These are phyloP conservation scores for Pseudozyma thailandica DNA, from an alignment of 1,284 basidiomycete genomes.

Conservation along the genomic window DNA sequence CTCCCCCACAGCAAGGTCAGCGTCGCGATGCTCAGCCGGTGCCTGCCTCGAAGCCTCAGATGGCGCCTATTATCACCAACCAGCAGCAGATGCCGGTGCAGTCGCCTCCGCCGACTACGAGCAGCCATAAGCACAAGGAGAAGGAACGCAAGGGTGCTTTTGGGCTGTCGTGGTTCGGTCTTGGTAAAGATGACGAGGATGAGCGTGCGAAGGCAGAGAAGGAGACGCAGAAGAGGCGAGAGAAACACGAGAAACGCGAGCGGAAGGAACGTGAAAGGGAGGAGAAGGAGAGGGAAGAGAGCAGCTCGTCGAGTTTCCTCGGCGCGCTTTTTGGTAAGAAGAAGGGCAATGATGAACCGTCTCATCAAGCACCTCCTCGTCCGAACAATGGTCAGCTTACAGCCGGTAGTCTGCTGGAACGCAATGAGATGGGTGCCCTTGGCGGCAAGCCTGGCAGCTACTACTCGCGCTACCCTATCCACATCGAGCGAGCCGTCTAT, in stretches of 20 bases:
- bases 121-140: constrained; percentile 41
- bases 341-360: constrained; percentile 50
- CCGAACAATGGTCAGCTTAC: constrained; percentile 48
- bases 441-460: constrained; percentile 22
- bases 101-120: constrained; percentile 10
- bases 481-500: constrained; percentile 97
- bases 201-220: constrained; percentile 44
- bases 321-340: constrained; percentile 61
- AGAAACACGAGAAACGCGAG: constrained; percentile 51
- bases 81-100: neutral
- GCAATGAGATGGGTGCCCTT: constrained; percentile 32
- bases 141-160: constrained; percentile 62
- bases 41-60: constrained; percentile 6
- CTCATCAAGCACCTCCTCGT: constrained; percentile 9
- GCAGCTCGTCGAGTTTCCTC: constrained; percentile 59
- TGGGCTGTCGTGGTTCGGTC: constrained; percentile 64
- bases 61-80: constrained; percentile 20
- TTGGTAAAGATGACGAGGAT: constrained; percentile 64
- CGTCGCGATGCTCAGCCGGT: constrained; percentile 17
- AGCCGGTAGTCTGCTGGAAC: constrained; percentile 55
- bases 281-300: constrained; percentile 53
- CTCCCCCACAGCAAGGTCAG: constrained; percentile 3
- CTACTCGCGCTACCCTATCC: constrained; percentile 90
- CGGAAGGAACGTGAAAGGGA: constrained; percentile 52
- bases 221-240: constrained; percentile 45